Evolutionary conservation across 2,329 filamentous ascomycete genomes (phyloP), one percentile per base, ranked within the genome.

Genomic region (Orbilia quercus): DNA sequence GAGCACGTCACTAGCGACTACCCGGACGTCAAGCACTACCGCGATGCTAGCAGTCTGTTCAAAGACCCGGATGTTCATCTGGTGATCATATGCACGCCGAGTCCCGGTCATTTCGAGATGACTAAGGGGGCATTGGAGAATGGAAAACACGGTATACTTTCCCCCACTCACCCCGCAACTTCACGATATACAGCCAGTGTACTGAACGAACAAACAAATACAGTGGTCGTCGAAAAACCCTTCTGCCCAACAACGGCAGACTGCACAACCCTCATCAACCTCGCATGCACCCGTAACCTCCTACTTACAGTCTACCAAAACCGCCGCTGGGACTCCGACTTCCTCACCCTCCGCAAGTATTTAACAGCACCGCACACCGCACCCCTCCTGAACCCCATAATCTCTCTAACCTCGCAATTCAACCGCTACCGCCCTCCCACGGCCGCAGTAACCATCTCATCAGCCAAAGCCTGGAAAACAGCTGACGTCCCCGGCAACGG

Each of bases 1-100:
- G 60, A 66, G 16, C 83, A 85, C 75, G 85, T 83, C 77, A 84
- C 82, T 0, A 77, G 83, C n/a, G 83, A 85, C 75, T 82, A 82
- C 48, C 83, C 84, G 0, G 59, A 79, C 7, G 80, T 81, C 6
- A 80, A 80, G 64, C 78, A 79, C 65, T 79, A 81, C 70, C 77
- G 75, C 9, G 78, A 75, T 28, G 74, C 77, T 25, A 76, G 79
- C 25, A 79, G 79, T 1, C 79, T 81, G 65, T 81, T 81, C 67
- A 78, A 77, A 11, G 79, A 80, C 70, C 50, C 63, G 1, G 75
- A 79, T 31, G 78, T 81, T 31, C 78, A 80, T 16, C 74, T 82
- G 2, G 79, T 81, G 5, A 74, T 81, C 48, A 77, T 82, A n/a
- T 80, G 78, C 44, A 80, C 78, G 0, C 77, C 76, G 22, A 78